Conservation (phyloP, 805 yeast species). For the Yarrowia keelungensis region DNA sequence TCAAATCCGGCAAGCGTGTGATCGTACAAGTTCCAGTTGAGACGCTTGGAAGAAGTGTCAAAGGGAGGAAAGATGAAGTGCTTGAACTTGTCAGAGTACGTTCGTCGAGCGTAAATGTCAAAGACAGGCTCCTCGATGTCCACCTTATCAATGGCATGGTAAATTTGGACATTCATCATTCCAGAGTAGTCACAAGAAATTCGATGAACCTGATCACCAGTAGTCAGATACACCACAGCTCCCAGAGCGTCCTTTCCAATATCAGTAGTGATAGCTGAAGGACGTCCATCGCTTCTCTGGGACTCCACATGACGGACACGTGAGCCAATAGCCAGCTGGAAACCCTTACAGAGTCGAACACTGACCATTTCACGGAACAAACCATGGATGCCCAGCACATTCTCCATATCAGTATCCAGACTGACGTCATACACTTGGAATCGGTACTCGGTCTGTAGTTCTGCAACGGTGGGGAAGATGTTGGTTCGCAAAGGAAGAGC, state of each 20-base stretch:
- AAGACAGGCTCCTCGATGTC: constrained; percentile 35
- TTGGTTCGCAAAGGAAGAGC: constrained; percentile 84
- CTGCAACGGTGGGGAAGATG: constrained; percentile 72
- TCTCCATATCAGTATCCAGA: constrained; percentile 64
- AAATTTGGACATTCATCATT: constrained; percentile 79
- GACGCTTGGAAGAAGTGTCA: constrained; percentile 52
- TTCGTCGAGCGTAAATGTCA: constrained; percentile 23
- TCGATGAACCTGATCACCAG: constrained; percentile 86
- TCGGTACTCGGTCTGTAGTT: constrained; percentile 74
- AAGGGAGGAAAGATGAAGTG: constrained; percentile 36
- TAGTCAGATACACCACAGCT: constrained; percentile 71
- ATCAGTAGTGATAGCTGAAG: constrained; percentile 63
- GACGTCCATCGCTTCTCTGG: constrained; percentile 61
- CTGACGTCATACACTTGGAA: constrained; percentile 84
- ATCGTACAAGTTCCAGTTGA: constrained; percentile 92
- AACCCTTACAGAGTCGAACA: constrained; percentile 81
- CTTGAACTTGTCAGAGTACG: constrained; percentile 25
- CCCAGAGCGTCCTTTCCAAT: constrained; percentile 58
- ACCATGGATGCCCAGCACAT: constrained; percentile 60
- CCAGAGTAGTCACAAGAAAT: constrained; percentile 75
- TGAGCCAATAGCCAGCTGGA: constrained; percentile 84
- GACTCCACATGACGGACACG: constrained; percentile 70
- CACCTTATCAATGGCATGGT: constrained; percentile 45
- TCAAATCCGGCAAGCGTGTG: constrained; percentile 91
- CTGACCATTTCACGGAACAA: constrained; percentile 87